These are phyloP conservation scores for Hymenochaete sp. DNA, from an alignment of 1,284 basidiomycete genomes.

Conservation along the genomic window DNA sequence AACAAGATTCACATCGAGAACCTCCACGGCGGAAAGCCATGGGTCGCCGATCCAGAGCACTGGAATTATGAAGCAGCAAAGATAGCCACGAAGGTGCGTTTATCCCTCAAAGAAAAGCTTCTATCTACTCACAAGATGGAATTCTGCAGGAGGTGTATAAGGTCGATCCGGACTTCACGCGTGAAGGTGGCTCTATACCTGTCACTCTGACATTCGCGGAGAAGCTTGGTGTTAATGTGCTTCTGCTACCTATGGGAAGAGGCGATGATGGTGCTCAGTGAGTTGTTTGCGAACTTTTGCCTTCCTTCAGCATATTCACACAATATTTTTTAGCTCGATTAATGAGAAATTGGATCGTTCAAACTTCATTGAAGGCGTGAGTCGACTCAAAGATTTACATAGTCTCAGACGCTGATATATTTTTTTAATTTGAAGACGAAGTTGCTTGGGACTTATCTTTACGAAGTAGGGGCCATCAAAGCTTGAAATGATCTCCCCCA, in stretches of 20 bases:
- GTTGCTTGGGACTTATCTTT: constrained; percentile 76
- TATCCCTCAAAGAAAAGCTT: no score
- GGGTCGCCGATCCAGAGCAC: constrained; percentile 78
- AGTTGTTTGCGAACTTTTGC: constrained; percentile 25
- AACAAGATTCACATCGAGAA: constrained; percentile 64
- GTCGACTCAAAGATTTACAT: constrained; percentile 20
- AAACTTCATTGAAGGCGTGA: constrained; percentile 88
- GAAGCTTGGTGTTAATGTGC: constrained; percentile 70
- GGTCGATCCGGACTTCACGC: constrained; percentile 78
- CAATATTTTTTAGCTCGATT: constrained; percentile 56
- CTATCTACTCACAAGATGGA: constrained; percentile 1
- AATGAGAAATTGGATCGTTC: constrained; percentile 94
- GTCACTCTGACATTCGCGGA: constrained; percentile 96
- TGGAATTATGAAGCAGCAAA: constrained; percentile 95
- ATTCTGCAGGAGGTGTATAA: constrained; percentile 61
- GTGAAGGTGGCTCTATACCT: constrained; percentile 95
- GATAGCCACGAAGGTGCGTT: constrained; percentile 62
- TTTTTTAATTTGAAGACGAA: constrained; percentile 42
- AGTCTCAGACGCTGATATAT: constrained; percentile 7
- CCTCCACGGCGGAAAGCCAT: constrained; percentile 83
- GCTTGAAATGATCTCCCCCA: not conserved
- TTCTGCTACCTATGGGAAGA: constrained; percentile 87
- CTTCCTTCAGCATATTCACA: not conserved
- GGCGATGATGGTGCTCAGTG: constrained; percentile 92
- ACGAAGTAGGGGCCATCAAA: constrained; percentile 53